Evolutionary conservation across 2,329 filamentous ascomycete species (phyloP).

Genomic region (Ophiobolus disseminans): DNA sequence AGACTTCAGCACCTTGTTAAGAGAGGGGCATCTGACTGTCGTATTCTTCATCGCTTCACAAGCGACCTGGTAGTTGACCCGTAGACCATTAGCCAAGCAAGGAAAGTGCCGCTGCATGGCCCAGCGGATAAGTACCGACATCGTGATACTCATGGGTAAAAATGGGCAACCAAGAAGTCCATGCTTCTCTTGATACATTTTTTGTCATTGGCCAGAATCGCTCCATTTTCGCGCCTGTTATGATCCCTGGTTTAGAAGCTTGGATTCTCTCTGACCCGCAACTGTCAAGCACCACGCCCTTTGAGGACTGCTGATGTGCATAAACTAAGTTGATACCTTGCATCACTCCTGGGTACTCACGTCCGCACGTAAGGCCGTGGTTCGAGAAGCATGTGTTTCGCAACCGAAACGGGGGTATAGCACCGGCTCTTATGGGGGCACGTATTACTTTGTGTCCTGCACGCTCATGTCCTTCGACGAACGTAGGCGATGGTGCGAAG

Average conservation of each 20-base stretch:
- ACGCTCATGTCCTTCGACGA: not conserved
- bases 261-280: conserved; percentile 2
- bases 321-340: conserved; percentile 13
- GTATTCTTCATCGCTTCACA: conserved; percentile 1
- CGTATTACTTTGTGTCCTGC: conserved; percentile 7
- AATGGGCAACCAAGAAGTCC: not conserved
- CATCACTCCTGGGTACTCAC: conserved; percentile 2
- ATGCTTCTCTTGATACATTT: conserved; percentile 3
- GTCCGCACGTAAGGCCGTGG: conserved; percentile 3
- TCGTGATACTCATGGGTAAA: not conserved
- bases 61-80: not conserved
- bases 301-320: conserved; percentile 16
- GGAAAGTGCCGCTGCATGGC: not conserved
- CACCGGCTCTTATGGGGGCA: conserved; percentile 7
- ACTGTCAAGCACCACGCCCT: conserved; percentile 2
- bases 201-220: not conserved
- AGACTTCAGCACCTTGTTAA: conserved; percentile 9
- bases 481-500: conserved; percentile 2
- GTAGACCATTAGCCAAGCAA: not conserved
- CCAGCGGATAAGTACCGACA: conserved; percentile 4
- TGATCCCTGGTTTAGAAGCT: conserved; percentile 2
- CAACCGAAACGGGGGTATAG: conserved; percentile 12
- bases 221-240: conserved; percentile 4
- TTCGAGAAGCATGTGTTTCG: conserved; percentile 15
- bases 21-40: conserved; percentile 2